Evolutionary conservation across 2,329 filamentous ascomycete genomes (phyloP), one percentile per base, ranked within the genome.

Genomic region (Lasiodiplodia citricola): DNA sequence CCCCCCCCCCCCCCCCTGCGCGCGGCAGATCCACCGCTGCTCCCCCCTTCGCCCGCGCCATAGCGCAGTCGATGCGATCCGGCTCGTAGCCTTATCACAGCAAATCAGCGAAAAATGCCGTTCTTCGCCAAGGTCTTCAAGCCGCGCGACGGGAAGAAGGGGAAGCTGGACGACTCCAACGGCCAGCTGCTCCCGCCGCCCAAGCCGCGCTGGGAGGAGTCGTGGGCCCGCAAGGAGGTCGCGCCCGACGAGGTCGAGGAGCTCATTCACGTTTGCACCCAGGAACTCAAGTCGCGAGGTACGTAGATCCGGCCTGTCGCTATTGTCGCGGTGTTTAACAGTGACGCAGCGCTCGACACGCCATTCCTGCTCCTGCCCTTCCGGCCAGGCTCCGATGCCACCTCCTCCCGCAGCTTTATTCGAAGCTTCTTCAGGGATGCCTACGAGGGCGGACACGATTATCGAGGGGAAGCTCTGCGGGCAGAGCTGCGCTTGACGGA

Each of bases 281-380:
- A 90, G 68, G 96, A 99, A 83, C 88, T 99, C 80, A 99, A 98
- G 83, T 91, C 92, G 70, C 88, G 94, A 92, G 95, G 95, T 97
- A 89, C 74, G 75, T 74, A 14, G 28, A 37, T 50, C 47, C 11
- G 7, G 8, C 5, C 18, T 23, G 4, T 47, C 56, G 2, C 13
- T 35, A 23, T 14, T 35, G 28, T 44, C 10, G 37, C 10, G 13
- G 38, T 4, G 28, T 28, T 77, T 68, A 31, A 68, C 56, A 7
- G 3, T 78, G 70, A 65, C 73, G 38, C 80, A 97, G 94, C 91
- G 73, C 90, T 98, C 75, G 91, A 97, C 78, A 90, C 91, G 70
- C 96, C 96, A 0, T 98, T 99, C 80, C 87, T 98, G 35, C 90
- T 99, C 10, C 87, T 99, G 4, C 96, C 96, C 14, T 99, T 97